phyloP scores from a whole-genome alignment of 177 flowering plant genomes.

The Vitis hybrid region DNA sequence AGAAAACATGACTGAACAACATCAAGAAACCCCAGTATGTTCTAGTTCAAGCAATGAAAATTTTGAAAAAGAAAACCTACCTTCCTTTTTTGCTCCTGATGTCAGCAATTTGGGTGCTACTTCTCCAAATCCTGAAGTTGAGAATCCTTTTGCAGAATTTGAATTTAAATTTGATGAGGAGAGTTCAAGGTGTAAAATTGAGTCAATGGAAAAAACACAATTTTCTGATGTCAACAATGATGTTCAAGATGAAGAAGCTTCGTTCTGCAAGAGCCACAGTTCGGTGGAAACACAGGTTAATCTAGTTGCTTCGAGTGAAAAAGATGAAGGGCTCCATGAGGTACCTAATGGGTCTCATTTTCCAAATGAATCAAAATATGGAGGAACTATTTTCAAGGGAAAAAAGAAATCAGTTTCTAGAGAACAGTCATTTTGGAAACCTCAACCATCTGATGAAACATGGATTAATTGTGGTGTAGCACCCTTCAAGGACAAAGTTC shows the following conservation, averaged over 20 bases:
- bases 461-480: neutral
- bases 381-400: constrained; percentile 7
- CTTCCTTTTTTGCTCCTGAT: constrained; percentile 8
- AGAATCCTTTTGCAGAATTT: constrained; percentile 3
- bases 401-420: constrained; percentile 11
- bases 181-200: constrained; percentile 2
- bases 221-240: constrained; percentile 4
- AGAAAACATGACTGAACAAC: constrained; percentile 15
- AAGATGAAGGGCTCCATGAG: neutral
- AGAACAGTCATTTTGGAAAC: constrained; percentile 3
- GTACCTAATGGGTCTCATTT: neutral
- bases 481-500: neutral
- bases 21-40: constrained; percentile 20
- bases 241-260: constrained; percentile 8
- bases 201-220: constrained; percentile 9
- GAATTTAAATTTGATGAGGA: constrained; percentile 7
- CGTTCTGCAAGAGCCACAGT: neutral
- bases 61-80: constrained; percentile 11
- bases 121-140: constrained; percentile 3
- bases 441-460: constrained; percentile 14
- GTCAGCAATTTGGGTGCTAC: neutral
- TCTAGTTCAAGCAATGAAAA: constrained; percentile 27
- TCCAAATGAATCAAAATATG: constrained; percentile 12
- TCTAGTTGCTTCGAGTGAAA: neutral
- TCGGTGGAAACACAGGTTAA: constrained; percentile 5